phyloP scores from a whole-genome alignment of 1,284 basidiomycete species.

The Flammula alnicola region DNA sequence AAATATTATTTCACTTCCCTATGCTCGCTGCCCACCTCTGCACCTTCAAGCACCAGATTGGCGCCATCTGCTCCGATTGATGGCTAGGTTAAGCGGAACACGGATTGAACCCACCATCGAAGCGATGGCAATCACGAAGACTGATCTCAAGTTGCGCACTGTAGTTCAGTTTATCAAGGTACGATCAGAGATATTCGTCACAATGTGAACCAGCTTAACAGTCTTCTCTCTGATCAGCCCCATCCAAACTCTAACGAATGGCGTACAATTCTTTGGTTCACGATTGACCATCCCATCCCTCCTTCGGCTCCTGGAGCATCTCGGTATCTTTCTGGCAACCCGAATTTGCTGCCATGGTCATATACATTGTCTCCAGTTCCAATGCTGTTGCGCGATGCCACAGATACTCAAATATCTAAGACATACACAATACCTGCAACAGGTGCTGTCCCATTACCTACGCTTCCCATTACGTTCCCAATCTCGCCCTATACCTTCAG shows the following conservation, averaged over 20 bases:
- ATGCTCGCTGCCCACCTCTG: slow-evolving; percentile 66
- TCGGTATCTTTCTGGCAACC: slow-evolving; percentile 56
- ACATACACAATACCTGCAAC: slow-evolving; percentile 72
- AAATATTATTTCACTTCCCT: slow-evolving; percentile 71
- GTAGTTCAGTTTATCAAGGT: slow-evolving; percentile 81
- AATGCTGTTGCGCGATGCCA: slow-evolving; percentile 60
- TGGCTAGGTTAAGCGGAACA: slow-evolving; percentile 71
- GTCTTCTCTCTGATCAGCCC: slow-evolving; percentile 42
- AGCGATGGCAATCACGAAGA: slow-evolving; percentile 60
- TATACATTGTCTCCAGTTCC: slow-evolving; percentile 65
- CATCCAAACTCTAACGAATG: slow-evolving; percentile 63
- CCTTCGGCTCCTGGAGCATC: slow-evolving; percentile 44
- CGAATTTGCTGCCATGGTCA: slow-evolving; percentile 69
- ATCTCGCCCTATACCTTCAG: slow-evolving; percentile 74
- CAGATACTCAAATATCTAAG: slow-evolving; percentile 66
- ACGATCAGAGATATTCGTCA: slow-evolving; percentile 18
- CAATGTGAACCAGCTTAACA: slow-evolving; percentile 6
- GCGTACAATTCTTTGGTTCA: slow-evolving; percentile 76
- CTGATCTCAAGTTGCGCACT: slow-evolving; percentile 64
- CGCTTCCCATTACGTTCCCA: slow-evolving; percentile 75
- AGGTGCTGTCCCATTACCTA: slow-evolving; percentile 61
- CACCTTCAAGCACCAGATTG: slow-evolving; percentile 75
- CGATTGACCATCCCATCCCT: slow-evolving; percentile 69
- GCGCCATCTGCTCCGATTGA: slow-evolving; percentile 70
- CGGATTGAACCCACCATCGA: slow-evolving; percentile 72